Evolutionary conservation across 805 yeast genomes (phyloP).

Genomic region (Lachancea dasiensis): DNA sequence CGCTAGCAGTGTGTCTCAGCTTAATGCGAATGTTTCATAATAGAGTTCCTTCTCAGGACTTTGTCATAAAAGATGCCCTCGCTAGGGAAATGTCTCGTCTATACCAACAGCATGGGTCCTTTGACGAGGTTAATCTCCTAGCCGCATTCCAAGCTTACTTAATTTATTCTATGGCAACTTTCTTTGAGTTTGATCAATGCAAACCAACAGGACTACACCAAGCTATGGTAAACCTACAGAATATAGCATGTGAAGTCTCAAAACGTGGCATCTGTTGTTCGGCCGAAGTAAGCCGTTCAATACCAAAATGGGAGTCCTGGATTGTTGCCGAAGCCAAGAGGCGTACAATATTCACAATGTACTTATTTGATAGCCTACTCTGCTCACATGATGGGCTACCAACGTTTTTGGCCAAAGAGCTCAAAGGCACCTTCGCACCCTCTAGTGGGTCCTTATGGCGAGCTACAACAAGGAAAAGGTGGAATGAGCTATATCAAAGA

Average conservation of each 20-base stretch:
- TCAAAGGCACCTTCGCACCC: slow-evolving; percentile 1
- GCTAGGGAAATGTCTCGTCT: slow-evolving; percentile 1
- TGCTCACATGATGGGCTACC: not conserved
- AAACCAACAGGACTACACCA: not conserved
- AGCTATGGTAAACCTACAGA: too few species aligned
- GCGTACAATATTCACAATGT: slow-evolving; percentile 3
- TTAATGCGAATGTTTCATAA: not conserved
- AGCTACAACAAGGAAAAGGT: not conserved
- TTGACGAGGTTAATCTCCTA: not conserved
- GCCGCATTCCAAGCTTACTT: slow-evolving; percentile 4
- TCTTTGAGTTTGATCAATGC: not conserved
- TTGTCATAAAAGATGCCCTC: not conserved
- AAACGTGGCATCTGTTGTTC: slow-evolving; percentile 1
- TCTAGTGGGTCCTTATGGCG: not conserved
- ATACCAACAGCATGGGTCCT: not conserved
- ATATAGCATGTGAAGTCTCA: too few species aligned
- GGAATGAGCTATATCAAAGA: not conserved
- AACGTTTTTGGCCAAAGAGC: slow-evolving; percentile 1
- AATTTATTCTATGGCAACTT: slow-evolving; percentile 1
- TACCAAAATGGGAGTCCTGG: slow-evolving; percentile 3
- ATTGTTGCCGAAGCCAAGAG: slow-evolving; percentile 2
- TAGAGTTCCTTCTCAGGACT: not conserved
- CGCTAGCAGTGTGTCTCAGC: not conserved
- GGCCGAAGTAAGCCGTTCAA: not conserved
- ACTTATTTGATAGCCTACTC: slow-evolving; percentile 2